phyloP scores from a whole-genome alignment of 441 rosid genomes.

The Gossypium trilobum region DNA sequence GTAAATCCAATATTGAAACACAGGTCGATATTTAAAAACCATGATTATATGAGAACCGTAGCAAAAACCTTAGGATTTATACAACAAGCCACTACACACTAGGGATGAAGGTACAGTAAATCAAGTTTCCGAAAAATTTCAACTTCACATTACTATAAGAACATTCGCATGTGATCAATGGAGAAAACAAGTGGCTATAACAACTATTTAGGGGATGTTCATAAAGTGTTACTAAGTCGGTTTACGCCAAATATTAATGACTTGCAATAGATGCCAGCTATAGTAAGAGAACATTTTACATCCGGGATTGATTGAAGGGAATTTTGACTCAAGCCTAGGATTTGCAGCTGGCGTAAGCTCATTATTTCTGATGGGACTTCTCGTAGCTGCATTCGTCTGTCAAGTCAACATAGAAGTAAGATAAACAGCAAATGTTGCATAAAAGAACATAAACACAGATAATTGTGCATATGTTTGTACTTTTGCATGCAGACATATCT shows the following conservation, averaged over 20 bases:
- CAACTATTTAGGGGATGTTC: neutral
- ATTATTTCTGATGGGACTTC: conserved; percentile 63
- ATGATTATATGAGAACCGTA: too few relatives aligned
- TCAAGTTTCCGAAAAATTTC: neutral
- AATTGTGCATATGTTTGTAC: neutral
- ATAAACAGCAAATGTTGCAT: conserved; percentile 6
- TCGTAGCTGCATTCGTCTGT: conserved; percentile 57
- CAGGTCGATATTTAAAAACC: neutral
- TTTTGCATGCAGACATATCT: neutral
- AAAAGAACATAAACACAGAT: neutral
- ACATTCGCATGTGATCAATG: neutral
- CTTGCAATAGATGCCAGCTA: neutral
- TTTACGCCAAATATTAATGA: neutral
- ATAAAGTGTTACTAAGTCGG: neutral
- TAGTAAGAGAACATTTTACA: conserved; percentile 28
- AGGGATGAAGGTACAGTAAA: neutral
- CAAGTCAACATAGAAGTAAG: conserved; percentile 17
- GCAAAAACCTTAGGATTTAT: too few relatives aligned
- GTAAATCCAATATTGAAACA: neutral
- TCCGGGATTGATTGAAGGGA: conserved; percentile 57
- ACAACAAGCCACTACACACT: too few relatives aligned
- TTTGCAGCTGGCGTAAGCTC: conserved; percentile 44
- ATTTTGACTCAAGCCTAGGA: conserved; percentile 75
- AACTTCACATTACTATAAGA: neutral
- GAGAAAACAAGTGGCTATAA: neutral